Evolutionary conservation across 169 alveolate species (phyloP).

Genomic region (Babesia bovis): DNA sequence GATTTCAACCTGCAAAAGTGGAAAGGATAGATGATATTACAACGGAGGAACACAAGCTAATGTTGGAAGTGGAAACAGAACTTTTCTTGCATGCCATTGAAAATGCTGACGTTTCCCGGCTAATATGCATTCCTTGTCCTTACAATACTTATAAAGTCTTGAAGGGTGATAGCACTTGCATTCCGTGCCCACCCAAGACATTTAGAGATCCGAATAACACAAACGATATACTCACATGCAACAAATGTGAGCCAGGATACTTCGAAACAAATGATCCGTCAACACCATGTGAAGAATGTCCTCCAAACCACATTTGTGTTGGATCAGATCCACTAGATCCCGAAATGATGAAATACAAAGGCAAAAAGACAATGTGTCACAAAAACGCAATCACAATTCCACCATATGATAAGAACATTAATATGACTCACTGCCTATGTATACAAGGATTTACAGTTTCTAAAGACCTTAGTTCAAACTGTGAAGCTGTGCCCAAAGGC

Average conservation of each 20-base stretch:
- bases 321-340: slow-evolving; percentile 73
- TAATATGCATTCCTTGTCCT: slow-evolving; percentile 55
- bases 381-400: slow-evolving; percentile 67
- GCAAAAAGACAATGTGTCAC: slow-evolving; percentile 74
- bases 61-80: slow-evolving; percentile 5
- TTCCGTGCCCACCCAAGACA: slow-evolving; percentile 59
- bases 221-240: slow-evolving; percentile 55
- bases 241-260: slow-evolving; percentile 74
- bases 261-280: slow-evolving; percentile 65
- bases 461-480: slow-evolving; percentile 24
- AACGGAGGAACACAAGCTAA: slow-evolving; percentile 17
- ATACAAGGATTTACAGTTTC: slow-evolving; percentile 62
- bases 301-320: slow-evolving; percentile 78
- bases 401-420: slow-evolving; percentile 69
- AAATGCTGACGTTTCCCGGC: slow-evolving; percentile 7
- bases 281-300: slow-evolving; percentile 73
- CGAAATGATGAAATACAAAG: slow-evolving; percentile 55
- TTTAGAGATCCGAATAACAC: slow-evolving; percentile 44
- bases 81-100: neutral
- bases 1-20: slow-evolving; percentile 52
- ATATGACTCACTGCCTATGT: slow-evolving; percentile 73
- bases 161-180: slow-evolving; percentile 38
- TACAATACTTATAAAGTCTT: slow-evolving; percentile 27
- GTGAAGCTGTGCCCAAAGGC: slow-evolving; percentile 65
- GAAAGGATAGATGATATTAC: neutral